Percentiles rank a stretch among this genome's conserved stretches.
Evolutionary conservation across 192 early-diverging fungal species (phyloP).

Genomic region (Backusella circina): DNA sequence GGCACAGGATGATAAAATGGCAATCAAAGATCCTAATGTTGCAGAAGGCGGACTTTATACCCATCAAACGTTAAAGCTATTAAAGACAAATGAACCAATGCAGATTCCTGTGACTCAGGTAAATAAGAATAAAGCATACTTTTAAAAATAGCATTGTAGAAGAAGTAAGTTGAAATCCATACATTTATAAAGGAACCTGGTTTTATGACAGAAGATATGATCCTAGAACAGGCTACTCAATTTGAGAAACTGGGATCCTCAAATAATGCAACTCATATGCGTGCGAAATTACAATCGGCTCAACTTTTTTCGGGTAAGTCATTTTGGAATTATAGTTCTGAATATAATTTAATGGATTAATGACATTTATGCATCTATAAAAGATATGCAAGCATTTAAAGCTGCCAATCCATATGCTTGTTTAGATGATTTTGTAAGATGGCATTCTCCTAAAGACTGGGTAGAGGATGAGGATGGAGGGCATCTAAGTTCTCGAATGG

Average conservation of each 20-base stretch:
- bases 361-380: neutral
- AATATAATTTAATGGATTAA: neutral
- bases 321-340: neutral
- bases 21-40: slow-evolving; percentile 30
- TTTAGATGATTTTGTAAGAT: slow-evolving; percentile 89
- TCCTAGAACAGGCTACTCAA: slow-evolving; percentile 72
- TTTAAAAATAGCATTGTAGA: neutral
- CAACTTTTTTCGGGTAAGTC: slow-evolving; percentile 62
- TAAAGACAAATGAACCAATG: slow-evolving; percentile 58
- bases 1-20: neutral
- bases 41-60: slow-evolving; percentile 49
- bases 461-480: slow-evolving; percentile 51
- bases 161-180: neutral
- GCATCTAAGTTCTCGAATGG: slow-evolving; percentile 76
- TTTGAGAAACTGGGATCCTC: slow-evolving; percentile 78
- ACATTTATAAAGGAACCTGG: slow-evolving; percentile 45
- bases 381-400: slow-evolving; percentile 91
- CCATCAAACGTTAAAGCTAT: slow-evolving; percentile 3
- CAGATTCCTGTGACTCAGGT: slow-evolving; percentile 69
- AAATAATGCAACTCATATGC: slow-evolving; percentile 61
- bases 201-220: slow-evolving; percentile 88
- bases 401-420: slow-evolving; percentile 81
- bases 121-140: neutral
- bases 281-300: slow-evolving; percentile 75
- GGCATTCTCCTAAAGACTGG: slow-evolving; percentile 97